These are phyloP conservation scores for Penicillium angulare DNA, from an alignment of 495 filamentous ascomycete genomes.

Conservation along the genomic window DNA sequence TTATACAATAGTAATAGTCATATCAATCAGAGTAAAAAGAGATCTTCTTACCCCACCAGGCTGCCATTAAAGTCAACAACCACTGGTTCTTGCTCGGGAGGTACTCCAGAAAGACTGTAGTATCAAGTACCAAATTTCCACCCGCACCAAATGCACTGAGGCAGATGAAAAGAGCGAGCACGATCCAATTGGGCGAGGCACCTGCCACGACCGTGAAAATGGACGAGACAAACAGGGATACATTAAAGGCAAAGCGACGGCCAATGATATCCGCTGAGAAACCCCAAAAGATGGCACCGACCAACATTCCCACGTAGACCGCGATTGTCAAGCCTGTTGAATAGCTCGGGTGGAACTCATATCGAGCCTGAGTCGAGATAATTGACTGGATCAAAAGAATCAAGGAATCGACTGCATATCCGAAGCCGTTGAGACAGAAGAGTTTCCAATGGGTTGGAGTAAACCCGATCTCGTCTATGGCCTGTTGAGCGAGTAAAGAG, in stretches of 20 bases:
- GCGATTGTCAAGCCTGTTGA: conserved; percentile 58
- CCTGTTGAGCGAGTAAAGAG: conserved; percentile 25
- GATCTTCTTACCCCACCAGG: conserved; percentile 44
- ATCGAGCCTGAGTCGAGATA: conserved; percentile 49
- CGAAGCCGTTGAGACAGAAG: conserved; percentile 65
- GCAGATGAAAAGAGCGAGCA: conserved; percentile 46
- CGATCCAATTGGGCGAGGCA: conserved; percentile 46
- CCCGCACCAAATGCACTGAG: conserved; percentile 54
- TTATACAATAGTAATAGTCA: not conserved
- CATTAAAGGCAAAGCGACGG: conserved; percentile 52
- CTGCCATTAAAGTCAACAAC: conserved; percentile 48
- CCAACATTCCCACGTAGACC: conserved; percentile 53
- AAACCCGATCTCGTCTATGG: conserved; percentile 73
- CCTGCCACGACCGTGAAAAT: conserved; percentile 52
- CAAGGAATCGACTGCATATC: conserved; percentile 68
- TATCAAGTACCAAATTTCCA: conserved; percentile 69
- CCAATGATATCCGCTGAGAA: conserved; percentile 54
- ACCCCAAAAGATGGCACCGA: conserved; percentile 56
- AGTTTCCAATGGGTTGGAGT: conserved; percentile 68
- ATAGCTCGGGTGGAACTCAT: conserved; percentile 55
- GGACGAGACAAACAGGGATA: conserved; percentile 45
- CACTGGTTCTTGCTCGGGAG: conserved; percentile 45
- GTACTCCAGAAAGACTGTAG: conserved; percentile 57
- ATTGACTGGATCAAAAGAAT: conserved; percentile 67
- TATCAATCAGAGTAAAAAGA: not conserved